phyloP scores from a whole-genome alignment of 192 early-diverging fungal genomes.

The Coemansia brasiliensis region DNA sequence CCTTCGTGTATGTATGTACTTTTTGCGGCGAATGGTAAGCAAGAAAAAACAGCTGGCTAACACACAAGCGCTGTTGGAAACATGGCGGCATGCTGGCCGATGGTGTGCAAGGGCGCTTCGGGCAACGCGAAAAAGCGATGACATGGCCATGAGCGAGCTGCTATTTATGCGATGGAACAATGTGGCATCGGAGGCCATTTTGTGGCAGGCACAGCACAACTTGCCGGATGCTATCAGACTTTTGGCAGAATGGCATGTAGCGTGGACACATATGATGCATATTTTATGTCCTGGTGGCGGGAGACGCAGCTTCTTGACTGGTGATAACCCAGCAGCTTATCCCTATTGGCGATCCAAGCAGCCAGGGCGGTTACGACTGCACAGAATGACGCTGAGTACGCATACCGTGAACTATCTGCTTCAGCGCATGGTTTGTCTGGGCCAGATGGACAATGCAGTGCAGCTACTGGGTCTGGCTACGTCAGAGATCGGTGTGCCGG shows the following conservation, averaged over 20 bases:
- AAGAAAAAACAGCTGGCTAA: not conserved
- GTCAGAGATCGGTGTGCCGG: slow-evolving; percentile 29
- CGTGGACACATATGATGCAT: slow-evolving; percentile 34
- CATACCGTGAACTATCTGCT: slow-evolving; percentile 18
- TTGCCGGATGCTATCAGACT: slow-evolving; percentile 19
- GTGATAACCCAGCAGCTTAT: slow-evolving; percentile 14
- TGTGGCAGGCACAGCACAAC: slow-evolving; percentile 1
- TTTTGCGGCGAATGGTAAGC: slow-evolving; percentile 17
- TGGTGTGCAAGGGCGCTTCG: slow-evolving; percentile 12
- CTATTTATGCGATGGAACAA: slow-evolving; percentile 51
- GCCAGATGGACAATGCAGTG: slow-evolving; percentile 6
- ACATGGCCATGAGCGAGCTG: slow-evolving; percentile 18
- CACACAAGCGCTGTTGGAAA: not conserved
- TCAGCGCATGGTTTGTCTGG: slow-evolving; percentile 8
- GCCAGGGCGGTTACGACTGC: slow-evolving; percentile 26
- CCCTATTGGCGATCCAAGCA: slow-evolving; percentile 43
- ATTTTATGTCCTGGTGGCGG: slow-evolving; percentile 28
- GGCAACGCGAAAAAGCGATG: not conserved
- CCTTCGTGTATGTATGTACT: slow-evolving; percentile 35
- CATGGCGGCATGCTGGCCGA: slow-evolving; percentile 26
- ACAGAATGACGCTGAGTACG: slow-evolving; percentile 41
- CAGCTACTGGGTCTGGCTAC: slow-evolving; percentile 36
- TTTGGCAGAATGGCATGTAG: slow-evolving; percentile 28
- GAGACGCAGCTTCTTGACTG: slow-evolving; percentile 13
- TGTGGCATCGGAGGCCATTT: slow-evolving; percentile 29